Base-by-base conservation (phyloP, 1,284 basidiomycete genomes). In the Ceratobasidium papillatum region DNA sequence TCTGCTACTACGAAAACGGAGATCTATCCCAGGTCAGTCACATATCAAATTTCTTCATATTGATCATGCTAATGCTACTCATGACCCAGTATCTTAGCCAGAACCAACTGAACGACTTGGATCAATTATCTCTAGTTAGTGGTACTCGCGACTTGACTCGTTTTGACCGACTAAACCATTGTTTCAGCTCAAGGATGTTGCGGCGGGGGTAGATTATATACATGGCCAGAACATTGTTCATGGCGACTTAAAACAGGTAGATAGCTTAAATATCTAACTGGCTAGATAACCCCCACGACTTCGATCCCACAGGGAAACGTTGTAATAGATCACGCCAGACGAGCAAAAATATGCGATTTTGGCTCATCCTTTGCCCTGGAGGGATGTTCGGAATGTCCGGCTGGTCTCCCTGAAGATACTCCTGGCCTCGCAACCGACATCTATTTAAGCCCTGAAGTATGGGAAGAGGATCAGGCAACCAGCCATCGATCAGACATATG, bases 281-380 rank as follows among this genome's bases (percentile, higher is more conserved):
- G 27, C 9, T 5, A 4, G 8, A 4, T 25, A 30, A n/a, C n/a
- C n/a, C n/a, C n/a, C 9, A 17, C 8, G 25, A 54, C 30, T 7
- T 32, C n/a, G 14, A 32, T 17, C 22, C n/a, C 3, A 8, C 17
- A 58, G 54, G 54, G 4, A 19, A 58, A 58, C n/a, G 54, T 58
- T 34, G 25, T 58, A 5, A 58, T 34, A 19, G 54, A 58, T 58
- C 32, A 36, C 32, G 14, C 32, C 4, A 7, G n/a, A 1, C 54
- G 17, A 5, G 30, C 54, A 36, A 58, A 36, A 19, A 58, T 58
- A 32, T 58, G 54, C n/a, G 54, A 58, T 58, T 58, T 58, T 36
- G 54, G 54, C 11, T 58, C 54, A 32, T 19, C 32, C 32, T 32
- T 34, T 34, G 54, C 30, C 7, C 5, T 58, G n/a, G 54, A 19